Evolutionary conservation across 139 green algal genomes (phyloP), one percentile per base, ranked within the genome.

Genomic region (Coccomyxa sp.): DNA sequence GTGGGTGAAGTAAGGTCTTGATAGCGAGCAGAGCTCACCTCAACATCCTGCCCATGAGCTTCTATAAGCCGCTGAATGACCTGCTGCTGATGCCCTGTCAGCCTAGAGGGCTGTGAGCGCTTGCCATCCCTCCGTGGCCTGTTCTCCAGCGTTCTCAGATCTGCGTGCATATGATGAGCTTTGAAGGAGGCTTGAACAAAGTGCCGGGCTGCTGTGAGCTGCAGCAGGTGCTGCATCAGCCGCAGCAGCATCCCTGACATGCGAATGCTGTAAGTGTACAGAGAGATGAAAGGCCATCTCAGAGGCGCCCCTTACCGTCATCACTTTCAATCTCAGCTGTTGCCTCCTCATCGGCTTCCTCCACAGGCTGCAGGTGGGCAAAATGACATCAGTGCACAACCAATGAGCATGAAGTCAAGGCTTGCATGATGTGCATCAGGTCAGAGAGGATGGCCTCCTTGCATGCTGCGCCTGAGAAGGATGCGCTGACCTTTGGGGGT

Each of bases 41-140:
- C 64, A 36, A 71, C 24, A 29, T 71, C 7, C 38, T 77, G 85
- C 50, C 38, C 72, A 39, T 76, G 37, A 27, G 78, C 90, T 39
- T 36, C 87, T 75, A 29, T 87, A 27, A 78, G 36, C 64, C 58
- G 77, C 89, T 88, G 55, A 54, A 78, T 64, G 54, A 72, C 33
- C 87, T 91, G 54, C 82, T 76, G 68, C 82, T 83, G 77, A 83
- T 90, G 55, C 78, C 86, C 29, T 10, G 75, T 79, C n/a, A 64
- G 79, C 79, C 76, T 82, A n/a, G n/a, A n/a, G 64, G 33, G 50
- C 76, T 9, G 82, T 81, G 75, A 72, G 76, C 44, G 75, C 18
- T 68, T 73, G 14, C 81, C 83, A 36, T 35, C 70, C 34, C 50
- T 38, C n/a, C 71, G 14, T 34, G 39, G 27, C 40, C 79, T 33